Base-by-base conservation (phyloP, 1,284 basidiomycete species). In the Ustilago hordei region DNA sequence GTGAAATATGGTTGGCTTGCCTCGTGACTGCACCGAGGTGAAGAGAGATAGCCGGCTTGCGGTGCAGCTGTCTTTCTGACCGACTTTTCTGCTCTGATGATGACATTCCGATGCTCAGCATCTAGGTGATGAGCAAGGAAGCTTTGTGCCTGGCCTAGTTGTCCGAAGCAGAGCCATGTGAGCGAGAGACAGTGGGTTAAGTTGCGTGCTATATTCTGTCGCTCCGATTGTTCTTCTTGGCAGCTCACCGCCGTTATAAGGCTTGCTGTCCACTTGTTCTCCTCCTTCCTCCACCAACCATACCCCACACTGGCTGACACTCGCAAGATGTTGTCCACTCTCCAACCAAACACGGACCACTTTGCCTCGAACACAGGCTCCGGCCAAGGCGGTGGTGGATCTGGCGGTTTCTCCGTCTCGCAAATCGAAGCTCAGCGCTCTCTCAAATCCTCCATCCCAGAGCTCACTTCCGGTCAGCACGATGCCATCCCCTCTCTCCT, bases 381-480 rank as follows among this genome's bases (percentile, higher is more conserved):
- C 9, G 56, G 57, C 39, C 54, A 55, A 9, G 66, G 63, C 35
- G 63, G 61, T 36, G 67, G 74, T 35, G 68, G 60, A 13, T 67
- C 67, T 17, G 70, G 68, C 19, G 72, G 72, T 31, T 78, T 78
- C 64, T 71, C 71, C 23, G 64, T 64, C 32, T 67, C 67, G 8
- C 76, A 79, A 52, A 70, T 81, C 38, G 70, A 47, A 6, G 79
- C 79, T 11, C 79, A 81, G 69, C 68, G 78, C 15, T 65, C 70
- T n/a, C 73, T 81, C 55, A 64, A 67, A 55, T 81, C 79, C n/a
- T 55, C 60, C 6, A 60, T 72, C 32, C 68, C 79, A 41, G 77
- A 82, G 52, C 79, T 83, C 32, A 83, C 82, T 13, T 83, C 81
- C 0, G 82, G 82, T 17, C 82, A 83, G 67, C 79, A 83, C 69